phyloP scores from a whole-genome alignment of 768 basidiomycete genomes.

The Xerocomellus amylosporus region DNA sequence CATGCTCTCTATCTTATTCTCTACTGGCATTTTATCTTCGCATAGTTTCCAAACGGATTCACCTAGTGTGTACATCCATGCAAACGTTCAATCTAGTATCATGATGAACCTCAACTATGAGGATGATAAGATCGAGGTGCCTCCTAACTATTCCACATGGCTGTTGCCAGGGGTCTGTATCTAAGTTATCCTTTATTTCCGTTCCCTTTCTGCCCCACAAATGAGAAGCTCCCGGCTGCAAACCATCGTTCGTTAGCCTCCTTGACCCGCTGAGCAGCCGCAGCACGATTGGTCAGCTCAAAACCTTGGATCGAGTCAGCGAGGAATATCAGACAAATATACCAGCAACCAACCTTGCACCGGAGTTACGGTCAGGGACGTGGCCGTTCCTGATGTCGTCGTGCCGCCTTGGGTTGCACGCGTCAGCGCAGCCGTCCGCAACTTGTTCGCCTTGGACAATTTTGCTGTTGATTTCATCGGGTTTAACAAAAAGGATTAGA shows the following conservation, averaged over 20 bases:
- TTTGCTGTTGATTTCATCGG: conserved; percentile 59
- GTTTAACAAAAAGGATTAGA: not conserved
- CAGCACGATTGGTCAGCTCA: conserved; percentile 91
- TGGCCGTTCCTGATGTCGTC: conserved; percentile 76
- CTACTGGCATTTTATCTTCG: conserved; percentile 19
- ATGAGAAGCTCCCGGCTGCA: conserved; percentile 79
- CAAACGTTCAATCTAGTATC: conserved; percentile 5
- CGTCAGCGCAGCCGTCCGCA: conserved; percentile 82
- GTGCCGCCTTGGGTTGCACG: conserved; percentile 61
- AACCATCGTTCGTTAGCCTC: conserved; percentile 99
- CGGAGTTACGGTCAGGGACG: conserved; percentile 91
- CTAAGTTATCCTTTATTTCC: conserved; percentile 31
- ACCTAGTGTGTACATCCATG: conserved; percentile 14
- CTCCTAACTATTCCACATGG: not conserved
- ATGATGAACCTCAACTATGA: not conserved
- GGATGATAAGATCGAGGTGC: not conserved
- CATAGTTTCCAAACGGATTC: conserved; percentile 11
- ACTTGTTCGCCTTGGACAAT: conserved; percentile 90
- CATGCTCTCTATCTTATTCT: not conserved
- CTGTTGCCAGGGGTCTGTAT: not conserved
- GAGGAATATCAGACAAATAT: not conserved
- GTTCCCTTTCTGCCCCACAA: conserved; percentile 59
- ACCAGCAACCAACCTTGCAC: conserved; percentile 68
- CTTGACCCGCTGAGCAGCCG: conserved; percentile 81
- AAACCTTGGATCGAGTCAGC: conserved; percentile 50